Conservation (phyloP, 768 basidiomycete species). For the Peribolospora kevripleyi region DNA sequence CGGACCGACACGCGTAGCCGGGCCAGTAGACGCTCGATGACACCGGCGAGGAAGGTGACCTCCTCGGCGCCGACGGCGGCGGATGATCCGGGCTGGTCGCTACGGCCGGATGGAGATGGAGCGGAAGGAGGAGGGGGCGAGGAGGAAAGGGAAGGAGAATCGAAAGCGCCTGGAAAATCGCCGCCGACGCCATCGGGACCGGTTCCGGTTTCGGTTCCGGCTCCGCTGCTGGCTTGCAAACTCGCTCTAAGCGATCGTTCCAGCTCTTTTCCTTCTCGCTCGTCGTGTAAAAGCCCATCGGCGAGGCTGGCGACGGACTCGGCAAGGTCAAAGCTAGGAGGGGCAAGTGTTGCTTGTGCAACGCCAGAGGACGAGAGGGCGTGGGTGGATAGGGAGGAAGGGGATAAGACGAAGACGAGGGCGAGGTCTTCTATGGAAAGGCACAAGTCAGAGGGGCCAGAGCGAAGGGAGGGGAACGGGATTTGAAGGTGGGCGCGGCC, state of each 20-base stretch:
- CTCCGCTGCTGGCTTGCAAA: too few relatives aligned
- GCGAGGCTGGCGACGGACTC: too few relatives aligned
- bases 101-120: slow-evolving; percentile 42
- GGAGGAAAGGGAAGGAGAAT: slow-evolving; percentile 43
- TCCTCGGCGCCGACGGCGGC: slow-evolving; percentile 11
- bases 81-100: slow-evolving; percentile 22
- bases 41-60: slow-evolving; percentile 18
- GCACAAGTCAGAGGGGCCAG: slow-evolving; percentile 12
- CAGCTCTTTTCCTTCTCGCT: too few relatives aligned
- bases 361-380: too few relatives aligned
- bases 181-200: background rate
- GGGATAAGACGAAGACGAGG: slow-evolving; percentile 11
- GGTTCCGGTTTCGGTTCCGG: background rate
- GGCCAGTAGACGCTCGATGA: slow-evolving; percentile 19
- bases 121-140: slow-evolving; percentile 46
- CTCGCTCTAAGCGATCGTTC: too few relatives aligned
- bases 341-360: too few relatives aligned
- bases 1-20: slow-evolving; percentile 17
- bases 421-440: slow-evolving; percentile 14
- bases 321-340: too few relatives aligned
- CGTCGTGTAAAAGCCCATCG: too few relatives aligned
- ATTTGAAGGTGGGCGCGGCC: slow-evolving; percentile 51
- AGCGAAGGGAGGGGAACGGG: slow-evolving; percentile 24
- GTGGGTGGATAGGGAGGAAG: too few relatives aligned
- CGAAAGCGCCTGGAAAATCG: background rate